Conservation (phyloP, 345 rosid genomes). For the Jatropha curcas region DNA sequence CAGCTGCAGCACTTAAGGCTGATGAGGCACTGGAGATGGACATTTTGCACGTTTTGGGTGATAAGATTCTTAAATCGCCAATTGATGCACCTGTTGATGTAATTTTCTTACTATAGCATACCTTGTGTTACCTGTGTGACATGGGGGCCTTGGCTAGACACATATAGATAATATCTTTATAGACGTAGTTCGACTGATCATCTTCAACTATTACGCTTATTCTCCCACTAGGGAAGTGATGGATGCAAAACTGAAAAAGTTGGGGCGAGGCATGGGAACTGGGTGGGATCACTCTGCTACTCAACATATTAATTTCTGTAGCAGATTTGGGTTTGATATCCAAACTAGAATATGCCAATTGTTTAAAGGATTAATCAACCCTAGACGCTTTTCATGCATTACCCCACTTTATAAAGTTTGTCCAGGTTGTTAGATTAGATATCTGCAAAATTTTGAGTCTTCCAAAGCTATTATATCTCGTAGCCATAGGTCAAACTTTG, state of each 20-base stretch:
- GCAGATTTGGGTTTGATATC: too few relatives aligned
- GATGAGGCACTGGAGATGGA: slow-evolving; percentile 92
- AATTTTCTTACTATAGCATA: slow-evolving; percentile 19
- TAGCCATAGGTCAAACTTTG: background rate
- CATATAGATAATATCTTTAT: background rate
- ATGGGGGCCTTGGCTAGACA: background rate
- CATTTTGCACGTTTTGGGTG: slow-evolving; percentile 68
- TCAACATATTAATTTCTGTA: too few relatives aligned
- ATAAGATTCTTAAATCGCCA: slow-evolving; percentile 67
- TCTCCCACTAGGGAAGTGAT: too few relatives aligned
- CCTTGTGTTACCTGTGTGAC: background rate
- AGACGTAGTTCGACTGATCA: background rate
- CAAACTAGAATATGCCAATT: too few relatives aligned
- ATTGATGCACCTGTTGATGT: slow-evolving; percentile 85
- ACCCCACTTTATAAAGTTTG: background rate
- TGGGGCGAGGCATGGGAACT: too few relatives aligned
- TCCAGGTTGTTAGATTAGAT: background rate
- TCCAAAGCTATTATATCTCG: background rate
- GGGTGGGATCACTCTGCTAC: too few relatives aligned
- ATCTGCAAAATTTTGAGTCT: background rate
- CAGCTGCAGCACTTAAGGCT: slow-evolving; percentile 50
- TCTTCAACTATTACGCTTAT: background rate
- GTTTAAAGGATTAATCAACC: too few relatives aligned
- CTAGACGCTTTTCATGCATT: too few relatives aligned
- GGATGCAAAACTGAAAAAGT: too few relatives aligned